A percentile compares a stretch with the other conserved stretches of the same genome.
Conservation (phyloP, 2,329 filamentous ascomycete species). For the Diaporthe caulivora region DNA sequence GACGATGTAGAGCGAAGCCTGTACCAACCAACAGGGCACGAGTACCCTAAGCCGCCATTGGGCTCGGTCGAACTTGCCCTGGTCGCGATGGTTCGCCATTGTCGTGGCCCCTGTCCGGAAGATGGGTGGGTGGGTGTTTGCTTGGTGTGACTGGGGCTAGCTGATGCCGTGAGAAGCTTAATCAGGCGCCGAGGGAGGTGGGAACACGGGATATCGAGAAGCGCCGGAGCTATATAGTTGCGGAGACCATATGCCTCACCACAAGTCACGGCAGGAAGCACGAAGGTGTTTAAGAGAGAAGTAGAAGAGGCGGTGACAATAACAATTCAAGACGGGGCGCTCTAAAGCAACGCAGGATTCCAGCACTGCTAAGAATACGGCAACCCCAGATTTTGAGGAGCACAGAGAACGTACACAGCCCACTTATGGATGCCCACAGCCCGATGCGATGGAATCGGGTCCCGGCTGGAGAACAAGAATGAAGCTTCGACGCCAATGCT, state of each 20-base stretch:
- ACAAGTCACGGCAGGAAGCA: not conserved
- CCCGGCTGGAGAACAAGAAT: constrained; percentile 30
- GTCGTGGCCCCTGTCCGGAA: constrained; percentile 40
- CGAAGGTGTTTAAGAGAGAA: not conserved
- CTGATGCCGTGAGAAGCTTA: constrained; percentile 29
- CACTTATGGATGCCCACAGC: constrained; percentile 34
- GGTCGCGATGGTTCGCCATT: constrained; percentile 59
- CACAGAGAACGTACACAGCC: constrained; percentile 35
- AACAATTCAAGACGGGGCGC: constrained; percentile 17
- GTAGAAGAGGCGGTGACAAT: constrained; percentile 31
- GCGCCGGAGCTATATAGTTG: not conserved
- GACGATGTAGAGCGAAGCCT: constrained; percentile 59
- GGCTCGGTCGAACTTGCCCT: constrained; percentile 65
- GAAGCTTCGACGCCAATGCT: not conserved
- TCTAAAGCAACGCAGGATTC: constrained; percentile 28
- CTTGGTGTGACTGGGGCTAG: not conserved
- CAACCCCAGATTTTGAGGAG: constrained; percentile 32
- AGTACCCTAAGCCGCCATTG: constrained; percentile 63
- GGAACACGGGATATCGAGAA: not conserved
- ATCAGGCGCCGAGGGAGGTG: not conserved
- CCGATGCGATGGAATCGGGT: constrained; percentile 17
- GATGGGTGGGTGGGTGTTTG: constrained; percentile 1
- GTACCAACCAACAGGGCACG: constrained; percentile 63
- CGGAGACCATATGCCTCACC: not conserved
- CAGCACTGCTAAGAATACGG: constrained; percentile 32